These are phyloP conservation scores for Mycena venus DNA, from an alignment of 768 basidiomycete species.

Conservation along the genomic window DNA sequence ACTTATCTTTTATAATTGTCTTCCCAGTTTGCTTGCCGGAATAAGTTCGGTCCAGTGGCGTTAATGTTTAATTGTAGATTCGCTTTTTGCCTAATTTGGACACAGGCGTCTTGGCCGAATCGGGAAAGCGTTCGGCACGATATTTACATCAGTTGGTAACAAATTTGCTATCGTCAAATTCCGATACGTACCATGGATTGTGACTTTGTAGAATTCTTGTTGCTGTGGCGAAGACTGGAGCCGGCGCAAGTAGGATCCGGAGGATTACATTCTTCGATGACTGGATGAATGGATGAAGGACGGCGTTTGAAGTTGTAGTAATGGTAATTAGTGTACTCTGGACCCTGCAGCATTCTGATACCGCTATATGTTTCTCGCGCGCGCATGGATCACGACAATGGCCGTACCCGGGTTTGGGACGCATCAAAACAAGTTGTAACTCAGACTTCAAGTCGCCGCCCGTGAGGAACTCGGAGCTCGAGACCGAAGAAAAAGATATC, in stretches of 20 bases:
- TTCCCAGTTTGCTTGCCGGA: not conserved
- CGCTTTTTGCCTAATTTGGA: slow-evolving; percentile 14
- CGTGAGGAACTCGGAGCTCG: too few species aligned
- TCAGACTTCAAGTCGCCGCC: too few species aligned
- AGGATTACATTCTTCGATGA: not conserved
- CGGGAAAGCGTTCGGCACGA: not conserved
- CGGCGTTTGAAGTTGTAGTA: too few species aligned
- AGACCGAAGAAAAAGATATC: not conserved
- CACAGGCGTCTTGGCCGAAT: slow-evolving; percentile 3
- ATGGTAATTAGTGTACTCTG: too few species aligned
- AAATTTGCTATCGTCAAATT: not conserved
- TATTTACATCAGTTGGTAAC: not conserved
- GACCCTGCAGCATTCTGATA: not conserved
- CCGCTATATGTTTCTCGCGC: not conserved
- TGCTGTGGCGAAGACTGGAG: not conserved
- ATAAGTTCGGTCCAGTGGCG: not conserved
- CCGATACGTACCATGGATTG: not conserved
- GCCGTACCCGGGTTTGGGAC: too few species aligned
- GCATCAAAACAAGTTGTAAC: too few species aligned
- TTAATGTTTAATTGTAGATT: not conserved
- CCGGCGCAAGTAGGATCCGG: not conserved
- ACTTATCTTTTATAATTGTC: not conserved
- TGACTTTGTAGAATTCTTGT: not conserved
- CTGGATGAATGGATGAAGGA: not conserved
- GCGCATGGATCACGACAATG: not conserved